Base-by-base conservation (phyloP, 352 stramenopile species). In the Globisporangium paddicum region DNA sequence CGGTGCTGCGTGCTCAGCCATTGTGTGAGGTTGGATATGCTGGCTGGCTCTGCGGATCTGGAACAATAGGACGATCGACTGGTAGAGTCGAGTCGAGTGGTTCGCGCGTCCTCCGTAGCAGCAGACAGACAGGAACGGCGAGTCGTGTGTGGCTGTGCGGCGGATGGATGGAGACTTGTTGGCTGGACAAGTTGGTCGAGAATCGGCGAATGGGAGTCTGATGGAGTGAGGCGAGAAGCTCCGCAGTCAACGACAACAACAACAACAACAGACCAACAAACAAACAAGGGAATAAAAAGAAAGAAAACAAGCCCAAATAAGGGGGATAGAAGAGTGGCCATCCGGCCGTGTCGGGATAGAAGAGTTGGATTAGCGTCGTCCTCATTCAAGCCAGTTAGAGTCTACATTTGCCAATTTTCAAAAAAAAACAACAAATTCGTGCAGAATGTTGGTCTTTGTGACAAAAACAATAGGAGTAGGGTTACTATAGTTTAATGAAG, bases 1-100 rank as follows among this genome's bases (percentile, higher is more conserved):
- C 26, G 56, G 32, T 51, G 65, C 60, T n/a, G n/a, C n/a, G n/a
- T n/a, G n/a, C 55, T 60, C 54, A 34, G 63, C 55, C 54, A 64
- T 49, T 26, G n/a, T 28, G 40, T 47, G 42, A 30, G 41, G 45
- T 38, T 35, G 21, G 21, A 18, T 53, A 13, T 30, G 14, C 7
- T 52, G 16, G 42, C 41, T 48, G n/a, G 45, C 45, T 52, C 47
- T 54, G 47, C 21, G 38, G 16, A 44, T 44, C 16, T n/a, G 38
- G 38, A 44, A 44, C 38, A 44, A 44, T 21, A 44, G 38, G 0
- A 44, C 38, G 16, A 47, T 47, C 41, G 41, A 44, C 16, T n/a
- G 35, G 35, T 26, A 47, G 28, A 54, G 47, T 54, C 47, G 47
- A 54, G 28, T 32, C 3, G 28, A 19, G 16, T 44, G 38, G 8